Conservation (phyloP, 2,329 filamentous ascomycete genomes). For the Aspergillus costaricaensis region DNA sequence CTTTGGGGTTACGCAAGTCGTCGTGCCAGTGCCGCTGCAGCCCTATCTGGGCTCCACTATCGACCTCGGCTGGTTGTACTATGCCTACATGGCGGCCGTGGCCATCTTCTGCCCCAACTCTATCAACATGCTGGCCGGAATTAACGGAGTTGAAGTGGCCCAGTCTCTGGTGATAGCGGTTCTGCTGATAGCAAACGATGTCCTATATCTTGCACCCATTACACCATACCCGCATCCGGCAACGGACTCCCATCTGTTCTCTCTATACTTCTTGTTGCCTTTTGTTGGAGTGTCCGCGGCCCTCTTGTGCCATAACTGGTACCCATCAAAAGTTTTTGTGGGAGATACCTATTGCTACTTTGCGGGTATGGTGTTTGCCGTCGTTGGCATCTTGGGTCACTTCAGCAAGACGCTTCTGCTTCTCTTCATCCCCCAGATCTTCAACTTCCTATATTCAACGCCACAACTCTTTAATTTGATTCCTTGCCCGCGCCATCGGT, state of each 20-base stretch:
- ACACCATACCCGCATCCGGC: constrained; percentile 87
- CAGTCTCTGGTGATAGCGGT: constrained; percentile 89
- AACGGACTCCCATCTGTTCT: constrained; percentile 94
- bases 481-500: constrained; percentile 87
- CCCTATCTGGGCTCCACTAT: constrained; percentile 82
- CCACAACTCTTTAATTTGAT: constrained; percentile 90
- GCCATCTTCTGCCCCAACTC: constrained; percentile 98
- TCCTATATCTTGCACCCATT: constrained; percentile 74
- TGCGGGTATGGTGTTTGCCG: constrained; percentile 97
- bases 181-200: constrained; percentile 82
- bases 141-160: constrained; percentile 95
- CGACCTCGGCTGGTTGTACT: constrained; percentile 82
- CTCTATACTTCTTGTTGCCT: constrained; percentile 88
- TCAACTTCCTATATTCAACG: constrained; percentile 93
- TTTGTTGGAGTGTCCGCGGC: constrained; percentile 92
- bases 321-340: constrained; percentile 90
- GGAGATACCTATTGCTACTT: constrained; percentile 99
- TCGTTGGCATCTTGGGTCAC: constrained; percentile 93
- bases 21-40: constrained; percentile 83
- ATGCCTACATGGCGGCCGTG: constrained; percentile 93
- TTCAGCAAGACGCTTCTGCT: constrained; percentile 96
- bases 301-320: constrained; percentile 90
- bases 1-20: constrained; percentile 94
- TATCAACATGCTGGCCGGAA: constrained; percentile 99
- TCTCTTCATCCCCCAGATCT: constrained; percentile 87